A percentile compares a stretch with the other conserved stretches of the same genome.
These are phyloP conservation scores for Samsoniella hepiali DNA, from an alignment of 2,329 filamentous ascomycete species.

Conservation along the genomic window DNA sequence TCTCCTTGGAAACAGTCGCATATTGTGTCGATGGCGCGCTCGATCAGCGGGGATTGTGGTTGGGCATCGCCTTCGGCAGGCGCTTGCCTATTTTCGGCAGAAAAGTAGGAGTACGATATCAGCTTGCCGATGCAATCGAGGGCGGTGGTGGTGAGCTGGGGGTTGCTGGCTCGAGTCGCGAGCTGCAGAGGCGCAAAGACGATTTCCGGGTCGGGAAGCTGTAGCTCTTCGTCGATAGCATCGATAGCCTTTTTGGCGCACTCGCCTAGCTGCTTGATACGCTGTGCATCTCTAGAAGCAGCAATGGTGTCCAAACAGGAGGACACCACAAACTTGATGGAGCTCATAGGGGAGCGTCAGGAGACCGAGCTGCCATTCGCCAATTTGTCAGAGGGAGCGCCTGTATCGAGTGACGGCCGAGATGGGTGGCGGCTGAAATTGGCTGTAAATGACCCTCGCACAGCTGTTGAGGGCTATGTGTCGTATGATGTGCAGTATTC, in stretches of 20 bases:
- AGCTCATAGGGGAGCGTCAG: slow-evolving; percentile 70
- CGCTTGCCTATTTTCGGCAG: slow-evolving; percentile 57
- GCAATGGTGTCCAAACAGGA: slow-evolving; percentile 83
- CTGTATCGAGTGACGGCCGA: not conserved
- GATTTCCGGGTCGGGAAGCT: slow-evolving; percentile 83
- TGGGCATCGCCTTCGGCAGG: slow-evolving; percentile 37
- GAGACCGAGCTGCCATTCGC: slow-evolving; percentile 45
- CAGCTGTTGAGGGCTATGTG: not conserved
- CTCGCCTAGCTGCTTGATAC: slow-evolving; percentile 79
- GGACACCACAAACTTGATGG: slow-evolving; percentile 91
- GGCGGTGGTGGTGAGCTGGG: slow-evolving; percentile 81
- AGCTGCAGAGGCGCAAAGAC: slow-evolving; percentile 89
- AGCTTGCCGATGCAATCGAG: slow-evolving; percentile 98
- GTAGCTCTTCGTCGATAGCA: slow-evolving; percentile 81
- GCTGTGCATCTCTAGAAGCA: slow-evolving; percentile 80
- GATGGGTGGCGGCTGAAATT: not conserved
- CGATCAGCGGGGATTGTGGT: slow-evolving; percentile 71
- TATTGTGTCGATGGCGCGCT: slow-evolving; percentile 97
- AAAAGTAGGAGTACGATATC: slow-evolving; percentile 98
- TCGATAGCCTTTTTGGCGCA: slow-evolving; percentile 76
- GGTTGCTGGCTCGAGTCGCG: slow-evolving; percentile 81
- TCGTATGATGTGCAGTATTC: not conserved
- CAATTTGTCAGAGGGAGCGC: not conserved
- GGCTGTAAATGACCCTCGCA: not conserved
- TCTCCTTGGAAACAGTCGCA: slow-evolving; percentile 99